Conservation (phyloP, 176 grass and related monocot genomes). For the Zoysia japonica region DNA sequence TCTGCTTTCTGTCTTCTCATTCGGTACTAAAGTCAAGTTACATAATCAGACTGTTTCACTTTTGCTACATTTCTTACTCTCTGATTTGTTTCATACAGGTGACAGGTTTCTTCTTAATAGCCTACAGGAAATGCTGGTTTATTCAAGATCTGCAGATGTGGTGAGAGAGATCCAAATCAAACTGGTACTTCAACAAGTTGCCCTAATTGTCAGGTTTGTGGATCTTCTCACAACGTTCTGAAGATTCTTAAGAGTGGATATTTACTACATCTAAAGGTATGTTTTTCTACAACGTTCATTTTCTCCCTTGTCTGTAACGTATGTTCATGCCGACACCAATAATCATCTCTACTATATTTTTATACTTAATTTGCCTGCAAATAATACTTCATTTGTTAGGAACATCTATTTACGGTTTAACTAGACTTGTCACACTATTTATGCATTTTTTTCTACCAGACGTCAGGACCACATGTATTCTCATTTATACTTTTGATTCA, state of each 20-base stretch:
- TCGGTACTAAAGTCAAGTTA: constrained; percentile 14
- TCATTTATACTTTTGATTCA: background rate
- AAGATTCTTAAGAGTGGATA: constrained; percentile 86
- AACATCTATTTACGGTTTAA: constrained; percentile 18
- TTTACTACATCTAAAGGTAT: constrained; percentile 88
- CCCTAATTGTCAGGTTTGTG: constrained; percentile 73
- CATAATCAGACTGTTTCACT: background rate
- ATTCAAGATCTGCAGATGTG: constrained; percentile 67
- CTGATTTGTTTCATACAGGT: constrained; percentile 36
- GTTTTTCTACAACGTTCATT: constrained; percentile 1
- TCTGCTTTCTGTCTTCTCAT: background rate
- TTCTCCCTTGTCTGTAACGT: background rate
- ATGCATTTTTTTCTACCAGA: background rate
- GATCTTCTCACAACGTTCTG: constrained; percentile 33
- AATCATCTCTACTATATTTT: background rate
- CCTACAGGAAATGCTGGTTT: constrained; percentile 57
- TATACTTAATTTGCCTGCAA: background rate
- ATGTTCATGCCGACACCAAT: background rate
- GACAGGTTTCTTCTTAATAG: constrained; percentile 66
- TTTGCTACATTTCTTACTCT: constrained; percentile 19
- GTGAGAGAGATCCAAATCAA: constrained; percentile 73
- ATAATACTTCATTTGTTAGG: background rate
- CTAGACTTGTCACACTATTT: background rate
- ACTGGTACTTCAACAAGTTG: constrained; percentile 51
- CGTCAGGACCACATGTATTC: background rate